phyloP scores from a whole-genome alignment of 306 rosid species.

The Rosa multiflora region DNA sequence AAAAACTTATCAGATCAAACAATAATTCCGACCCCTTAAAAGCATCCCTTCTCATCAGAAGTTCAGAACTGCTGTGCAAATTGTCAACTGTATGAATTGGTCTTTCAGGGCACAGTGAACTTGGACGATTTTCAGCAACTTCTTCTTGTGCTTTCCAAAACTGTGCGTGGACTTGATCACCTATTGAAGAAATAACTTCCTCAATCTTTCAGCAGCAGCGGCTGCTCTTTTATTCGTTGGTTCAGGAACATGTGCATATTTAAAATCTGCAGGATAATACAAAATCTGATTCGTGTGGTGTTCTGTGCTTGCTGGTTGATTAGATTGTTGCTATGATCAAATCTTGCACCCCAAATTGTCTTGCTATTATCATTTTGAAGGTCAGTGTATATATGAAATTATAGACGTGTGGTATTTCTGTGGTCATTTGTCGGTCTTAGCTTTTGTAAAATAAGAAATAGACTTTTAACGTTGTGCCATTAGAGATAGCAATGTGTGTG shows the following conservation, averaged over 20 bases:
- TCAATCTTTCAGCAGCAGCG: slow-evolving; percentile 64
- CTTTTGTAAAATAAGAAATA: background rate
- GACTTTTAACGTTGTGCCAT: background rate
- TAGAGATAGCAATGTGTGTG: background rate
- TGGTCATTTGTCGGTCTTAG: background rate
- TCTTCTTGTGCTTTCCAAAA: slow-evolving; percentile 22
- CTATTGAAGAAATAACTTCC: slow-evolving; percentile 64
- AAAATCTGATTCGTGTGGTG: background rate
- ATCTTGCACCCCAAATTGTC: slow-evolving; percentile 68
- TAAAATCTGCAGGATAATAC: slow-evolving; percentile 59
- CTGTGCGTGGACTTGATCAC: slow-evolving; percentile 13
- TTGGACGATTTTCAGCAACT: slow-evolving; percentile 1
- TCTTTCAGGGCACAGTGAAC: background rate
- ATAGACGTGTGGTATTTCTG: background rate
- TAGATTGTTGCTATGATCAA: slow-evolving; percentile 63
- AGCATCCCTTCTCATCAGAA: slow-evolving; percentile 14
- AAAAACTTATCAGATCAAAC: slow-evolving; percentile 5
- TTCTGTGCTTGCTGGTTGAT: slow-evolving; percentile 6
- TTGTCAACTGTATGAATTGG: background rate
- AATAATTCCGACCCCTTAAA: slow-evolving; percentile 21
- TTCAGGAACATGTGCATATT: slow-evolving; percentile 85
- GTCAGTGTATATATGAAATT: slow-evolving; percentile 25
- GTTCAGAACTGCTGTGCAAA: background rate
- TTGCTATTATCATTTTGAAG: slow-evolving; percentile 65
- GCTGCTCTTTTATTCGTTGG: slow-evolving; percentile 97